Conservation (phyloP, 805 yeast genomes). For the Hanseniaspora hatyaiensis region DNA sequence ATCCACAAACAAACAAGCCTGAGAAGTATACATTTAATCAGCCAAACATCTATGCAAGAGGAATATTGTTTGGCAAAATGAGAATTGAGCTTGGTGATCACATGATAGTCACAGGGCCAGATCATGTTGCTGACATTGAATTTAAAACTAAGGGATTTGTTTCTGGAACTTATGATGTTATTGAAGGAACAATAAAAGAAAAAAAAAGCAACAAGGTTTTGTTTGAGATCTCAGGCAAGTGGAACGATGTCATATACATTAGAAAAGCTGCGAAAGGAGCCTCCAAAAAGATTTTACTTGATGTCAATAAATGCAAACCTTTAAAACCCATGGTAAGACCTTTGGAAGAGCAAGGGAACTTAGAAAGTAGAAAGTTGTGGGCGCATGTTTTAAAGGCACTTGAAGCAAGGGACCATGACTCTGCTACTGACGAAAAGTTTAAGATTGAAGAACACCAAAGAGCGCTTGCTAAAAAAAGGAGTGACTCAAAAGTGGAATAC, state of each 20-base stretch:
- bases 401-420: constrained; percentile 62
- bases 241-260: constrained; percentile 78
- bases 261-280: constrained; percentile 40
- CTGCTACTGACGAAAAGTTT: constrained; percentile 81
- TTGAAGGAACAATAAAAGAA: constrained; percentile 60
- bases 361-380: constrained; percentile 81
- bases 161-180: constrained; percentile 81
- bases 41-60: constrained; percentile 91
- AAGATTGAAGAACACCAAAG: constrained; percentile 84
- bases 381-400: constrained; percentile 67
- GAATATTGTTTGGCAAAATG: constrained; percentile 80
- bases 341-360: constrained; percentile 61
- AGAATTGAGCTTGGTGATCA: constrained; percentile 89
- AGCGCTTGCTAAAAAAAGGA: constrained; percentile 54
- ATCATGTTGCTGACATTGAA: constrained; percentile 66
- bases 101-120: constrained; percentile 57
- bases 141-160: constrained; percentile 92
- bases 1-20: constrained; percentile 34
- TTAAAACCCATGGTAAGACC: constrained; percentile 64
- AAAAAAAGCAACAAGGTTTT: constrained; percentile 39
- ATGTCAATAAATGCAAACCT: constrained; percentile 45
- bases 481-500: constrained; percentile 68
- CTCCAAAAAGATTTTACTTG: constrained; percentile 43
- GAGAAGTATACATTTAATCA: constrained; percentile 81
- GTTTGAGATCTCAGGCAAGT: constrained; percentile 71